These are phyloP conservation scores for Didymella sp. DNA, from an alignment of 2,329 filamentous ascomycete species.

Conservation along the genomic window DNA sequence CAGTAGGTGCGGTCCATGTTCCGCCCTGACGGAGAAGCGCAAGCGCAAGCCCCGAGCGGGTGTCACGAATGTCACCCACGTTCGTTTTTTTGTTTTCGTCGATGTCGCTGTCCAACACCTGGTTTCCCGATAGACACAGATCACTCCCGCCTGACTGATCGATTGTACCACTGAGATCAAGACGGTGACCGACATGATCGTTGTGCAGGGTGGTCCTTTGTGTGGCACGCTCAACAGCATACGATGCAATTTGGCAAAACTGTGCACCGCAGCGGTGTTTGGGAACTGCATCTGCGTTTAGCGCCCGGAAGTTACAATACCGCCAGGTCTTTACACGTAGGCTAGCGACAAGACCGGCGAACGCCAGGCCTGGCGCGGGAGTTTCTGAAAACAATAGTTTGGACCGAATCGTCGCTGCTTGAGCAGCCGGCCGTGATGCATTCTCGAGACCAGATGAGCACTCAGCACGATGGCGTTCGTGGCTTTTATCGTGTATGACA, in stretches of 20 bases:
- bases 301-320: conserved; percentile 8
- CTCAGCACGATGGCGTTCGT: conserved; percentile 40
- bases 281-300: conserved; percentile 1
- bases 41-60: conserved; percentile 24
- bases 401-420: conserved; percentile 16
- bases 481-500: conserved; percentile 40
- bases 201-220: conserved; percentile 11
- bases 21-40: conserved; percentile 24
- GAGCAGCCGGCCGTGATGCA: conserved; percentile 24
- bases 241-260: not conserved
- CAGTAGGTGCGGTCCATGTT: conserved; percentile 1
- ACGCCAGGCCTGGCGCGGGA: conserved; percentile 22
- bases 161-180: conserved; percentile 12
- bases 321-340: conserved; percentile 19
- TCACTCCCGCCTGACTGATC: conserved; percentile 18
- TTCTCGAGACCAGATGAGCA: conserved; percentile 30
- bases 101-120: conserved; percentile 21
- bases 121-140: conserved; percentile 18
- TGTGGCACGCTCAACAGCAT: conserved; percentile 2
- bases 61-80: conserved; percentile 39
- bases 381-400: conserved; percentile 25
- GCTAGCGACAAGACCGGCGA: conserved; percentile 16
- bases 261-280: not conserved
- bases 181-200: conserved; percentile 11
- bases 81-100: conserved; percentile 39